phyloP scores from a whole-genome alignment of 1,139 yeast genomes.

The Nakaseomyces uthaithaninus region DNA sequence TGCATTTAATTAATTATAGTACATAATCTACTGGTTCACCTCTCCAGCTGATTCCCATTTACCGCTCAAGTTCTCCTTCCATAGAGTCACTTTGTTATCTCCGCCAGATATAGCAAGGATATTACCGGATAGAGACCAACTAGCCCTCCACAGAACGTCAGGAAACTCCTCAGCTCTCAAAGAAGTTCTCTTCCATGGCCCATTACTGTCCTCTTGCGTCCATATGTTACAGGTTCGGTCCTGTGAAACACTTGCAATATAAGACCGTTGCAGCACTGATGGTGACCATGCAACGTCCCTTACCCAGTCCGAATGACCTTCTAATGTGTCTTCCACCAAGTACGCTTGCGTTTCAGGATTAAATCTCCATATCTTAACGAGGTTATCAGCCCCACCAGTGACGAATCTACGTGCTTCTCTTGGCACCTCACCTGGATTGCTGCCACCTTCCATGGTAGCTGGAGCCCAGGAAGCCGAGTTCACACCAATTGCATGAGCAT shows the following conservation, averaged over 20 bases:
- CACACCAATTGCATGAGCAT: conserved; percentile 88
- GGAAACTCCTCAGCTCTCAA: conserved; percentile 80
- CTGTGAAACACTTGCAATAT: conserved; percentile 97
- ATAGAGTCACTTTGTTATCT: conserved; percentile 87
- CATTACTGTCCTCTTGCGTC: conserved; percentile 65
- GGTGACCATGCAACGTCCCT: conserved; percentile 99
- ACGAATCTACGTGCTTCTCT: conserved; percentile 59
- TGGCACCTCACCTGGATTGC: conserved; percentile 22
- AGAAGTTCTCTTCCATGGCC: conserved; percentile 72
- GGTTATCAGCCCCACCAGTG: conserved; percentile 91
- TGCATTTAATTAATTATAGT: neutral
- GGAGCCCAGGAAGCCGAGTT: conserved; percentile 98
- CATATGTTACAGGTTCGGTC: conserved; percentile 91
- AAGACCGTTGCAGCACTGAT: conserved; percentile 72
- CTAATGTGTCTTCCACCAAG: conserved; percentile 64
- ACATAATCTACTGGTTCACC: conserved; percentile 2
- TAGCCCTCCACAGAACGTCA: conserved; percentile 96
- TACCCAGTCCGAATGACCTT: conserved; percentile 96
- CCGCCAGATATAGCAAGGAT: conserved; percentile 94
- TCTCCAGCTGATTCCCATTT: conserved; percentile 85
- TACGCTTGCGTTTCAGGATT: conserved; percentile 52
- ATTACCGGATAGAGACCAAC: conserved; percentile 95
- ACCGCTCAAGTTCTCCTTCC: conserved; percentile 93
- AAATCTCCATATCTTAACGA: conserved; percentile 83
- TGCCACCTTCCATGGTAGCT: conserved; percentile 28